These are phyloP conservation scores for Neolentinus lepideus DNA, from an alignment of 1,284 basidiomycete genomes.

Conservation along the genomic window DNA sequence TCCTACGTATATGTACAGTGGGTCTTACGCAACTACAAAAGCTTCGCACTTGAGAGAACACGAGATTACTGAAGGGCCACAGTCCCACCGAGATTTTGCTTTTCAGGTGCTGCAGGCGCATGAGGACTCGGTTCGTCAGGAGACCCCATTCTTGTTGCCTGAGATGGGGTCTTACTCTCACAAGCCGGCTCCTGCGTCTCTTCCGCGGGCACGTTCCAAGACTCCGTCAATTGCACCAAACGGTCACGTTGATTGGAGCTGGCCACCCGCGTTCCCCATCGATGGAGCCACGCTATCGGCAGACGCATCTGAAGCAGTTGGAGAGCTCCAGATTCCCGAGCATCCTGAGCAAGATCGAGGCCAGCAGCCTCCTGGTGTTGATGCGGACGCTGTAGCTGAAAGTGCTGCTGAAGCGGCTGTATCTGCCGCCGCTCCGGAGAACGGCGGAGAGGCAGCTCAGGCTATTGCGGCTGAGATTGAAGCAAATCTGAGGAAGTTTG, in stretches of 20 bases:
- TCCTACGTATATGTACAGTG: no score
- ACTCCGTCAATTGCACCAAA: slow-evolving; percentile 11
- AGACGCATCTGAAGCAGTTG: not conserved
- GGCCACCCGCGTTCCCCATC: slow-evolving; percentile 25
- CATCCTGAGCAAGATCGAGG: not conserved
- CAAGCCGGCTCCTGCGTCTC: not conserved
- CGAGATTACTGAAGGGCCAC: no score
- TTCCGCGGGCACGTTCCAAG: slow-evolving; percentile 5
- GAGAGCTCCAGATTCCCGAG: not conserved
- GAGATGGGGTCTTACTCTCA: not conserved
- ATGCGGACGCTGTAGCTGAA: not conserved
- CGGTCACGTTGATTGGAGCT: slow-evolving; percentile 28
- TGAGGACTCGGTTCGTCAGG: no score
- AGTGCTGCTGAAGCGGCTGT: slow-evolving; percentile 5
- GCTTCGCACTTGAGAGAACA: no score
- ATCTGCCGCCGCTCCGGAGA: slow-evolving; percentile 13
- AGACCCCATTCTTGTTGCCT: not conserved
- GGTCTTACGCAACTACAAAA: no score
- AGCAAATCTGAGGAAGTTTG: not conserved
- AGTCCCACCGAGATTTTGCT: no score
- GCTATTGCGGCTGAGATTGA: not conserved
- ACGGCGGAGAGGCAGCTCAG: slow-evolving; percentile 13
- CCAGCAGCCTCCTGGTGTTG: not conserved
- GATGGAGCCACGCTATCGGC: slow-evolving; percentile 7
- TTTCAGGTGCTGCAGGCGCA: no score